Evolutionary conservation across 306 rosid genomes (phyloP), one percentile per base, ranked within the genome.

Genomic region (Benincasa hispida): DNA sequence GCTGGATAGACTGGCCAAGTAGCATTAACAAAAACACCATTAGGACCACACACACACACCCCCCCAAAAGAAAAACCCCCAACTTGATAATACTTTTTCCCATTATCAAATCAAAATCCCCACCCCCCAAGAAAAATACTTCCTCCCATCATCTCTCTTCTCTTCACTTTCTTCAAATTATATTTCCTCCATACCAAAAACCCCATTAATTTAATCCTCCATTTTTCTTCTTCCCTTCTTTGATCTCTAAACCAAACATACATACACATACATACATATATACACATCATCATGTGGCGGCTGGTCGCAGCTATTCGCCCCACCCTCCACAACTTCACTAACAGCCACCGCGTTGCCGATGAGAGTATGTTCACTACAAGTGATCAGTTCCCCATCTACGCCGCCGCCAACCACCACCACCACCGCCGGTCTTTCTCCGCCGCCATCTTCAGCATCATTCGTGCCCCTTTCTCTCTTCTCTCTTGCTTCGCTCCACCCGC

Each of bases 401-500:
- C 54, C 4, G 51, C 15, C 25, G 11, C 15, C 72, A 3, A 34
- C 27, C 15, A 17, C 9, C 14, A 3, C n/a, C 27, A 35, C 53
- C 30, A 1, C 10, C 14, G 5, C n/a, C 30, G 74, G 0, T 90
- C 91, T 25, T 50, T 15, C n/a, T 83, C 90, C 28, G 82, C 91
- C 7, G 5, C 86, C 42, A 74, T 93, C 21, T 81, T 41, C 76
- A 81, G 70, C 37, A 85, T 87, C 65, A 83, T 94, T 67, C 83
- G 88, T 21, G 92, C 83, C 37, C 93, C 98, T 2, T 79, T 93
- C 19, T 88, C 95, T 12, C 68, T 86, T 4, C 81, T 91, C 4
- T 87, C 98, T 11, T 94, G 98, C 87, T 87, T 91, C 69, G 84
- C 93, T 59, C 89, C 87, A 32, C 94, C 97, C 32, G 85, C 97